Evolutionary conservation across 805 yeast genomes (phyloP).

Genomic region (Suhomyces tanzawaensis): DNA sequence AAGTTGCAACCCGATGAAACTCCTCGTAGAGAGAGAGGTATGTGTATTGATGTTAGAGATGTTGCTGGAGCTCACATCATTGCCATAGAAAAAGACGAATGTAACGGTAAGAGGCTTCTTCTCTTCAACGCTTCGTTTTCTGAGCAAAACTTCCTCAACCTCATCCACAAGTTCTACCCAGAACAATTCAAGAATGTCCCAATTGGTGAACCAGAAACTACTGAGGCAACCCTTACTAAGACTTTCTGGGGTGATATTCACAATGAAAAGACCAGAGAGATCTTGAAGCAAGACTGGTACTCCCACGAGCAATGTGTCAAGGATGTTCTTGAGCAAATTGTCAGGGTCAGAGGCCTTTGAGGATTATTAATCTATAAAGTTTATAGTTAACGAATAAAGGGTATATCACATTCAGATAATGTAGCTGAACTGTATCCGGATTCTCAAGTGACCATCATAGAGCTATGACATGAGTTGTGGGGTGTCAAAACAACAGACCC

Average conservation of each 20-base stretch:
- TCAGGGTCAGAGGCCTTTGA: too few species aligned
- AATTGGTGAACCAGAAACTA: not conserved
- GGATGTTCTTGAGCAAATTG: too few species aligned
- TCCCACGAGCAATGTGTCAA: too few species aligned
- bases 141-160: conserved; percentile 22
- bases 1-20: conserved; percentile 14
- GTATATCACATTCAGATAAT: too few species aligned
- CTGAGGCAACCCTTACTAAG: conserved; percentile 2
- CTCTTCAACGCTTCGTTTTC: conserved; percentile 15
- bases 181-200: conserved; percentile 10
- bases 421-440: too few species aligned
- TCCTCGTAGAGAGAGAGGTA: conserved; percentile 14
- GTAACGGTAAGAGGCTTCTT: conserved; percentile 12
- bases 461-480: too few species aligned
- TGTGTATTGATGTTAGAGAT: conserved; percentile 40
- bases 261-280: conserved; percentile 31
- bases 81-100: conserved; percentile 31
- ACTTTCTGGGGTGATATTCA: conserved; percentile 22
- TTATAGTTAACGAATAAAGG: too few species aligned
- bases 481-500: too few species aligned
- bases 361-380: too few species aligned
- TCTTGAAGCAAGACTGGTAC: too few species aligned
- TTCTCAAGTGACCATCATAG: too few species aligned
- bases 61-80: conserved; percentile 46
- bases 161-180: conserved; percentile 21